Evolutionary conservation across 768 basidiomycete genomes (phyloP).

Genomic region (Mycena polygramma): DNA sequence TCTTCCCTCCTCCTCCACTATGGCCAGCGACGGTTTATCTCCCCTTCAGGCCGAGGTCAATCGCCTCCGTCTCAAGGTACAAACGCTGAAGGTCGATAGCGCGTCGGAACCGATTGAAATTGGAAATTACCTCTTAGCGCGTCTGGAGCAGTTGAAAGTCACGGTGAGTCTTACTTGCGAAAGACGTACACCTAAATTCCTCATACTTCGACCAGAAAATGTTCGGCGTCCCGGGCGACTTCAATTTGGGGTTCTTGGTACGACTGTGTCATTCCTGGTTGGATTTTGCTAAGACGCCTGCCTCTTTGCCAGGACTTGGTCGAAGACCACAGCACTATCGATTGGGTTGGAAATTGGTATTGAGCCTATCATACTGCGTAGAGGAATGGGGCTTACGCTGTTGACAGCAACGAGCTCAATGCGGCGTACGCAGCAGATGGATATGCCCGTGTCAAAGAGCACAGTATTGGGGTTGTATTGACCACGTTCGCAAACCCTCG

Average conservation of each 20-base stretch:
- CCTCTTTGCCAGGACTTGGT: slow-evolving; percentile 71
- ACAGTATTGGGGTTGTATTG: slow-evolving; percentile 75
- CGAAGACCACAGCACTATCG: slow-evolving; percentile 80
- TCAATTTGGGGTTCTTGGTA: slow-evolving; percentile 79
- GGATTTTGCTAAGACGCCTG: not conserved
- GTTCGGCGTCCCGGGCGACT: slow-evolving; percentile 88
- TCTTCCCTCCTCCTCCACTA: not conserved
- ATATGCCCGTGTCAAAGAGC: slow-evolving; percentile 88
- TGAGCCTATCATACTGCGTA: slow-evolving; percentile 5
- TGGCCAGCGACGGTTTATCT: not conserved
- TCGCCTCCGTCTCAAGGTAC: slow-evolving; percentile 62
- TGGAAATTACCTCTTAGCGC: slow-evolving; percentile 70
- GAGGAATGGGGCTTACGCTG: too few relatives aligned
- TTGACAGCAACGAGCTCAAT: slow-evolving; percentile 83
- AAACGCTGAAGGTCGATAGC: slow-evolving; percentile 53
- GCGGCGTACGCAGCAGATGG: slow-evolving; percentile 94
- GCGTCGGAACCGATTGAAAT: slow-evolving; percentile 62
- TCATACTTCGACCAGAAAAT: slow-evolving; percentile 63
- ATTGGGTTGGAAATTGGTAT: slow-evolving; percentile 90
- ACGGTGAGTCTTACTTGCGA: slow-evolving; percentile 59
- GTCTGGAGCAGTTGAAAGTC: slow-evolving; percentile 75
- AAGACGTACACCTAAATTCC: not conserved
- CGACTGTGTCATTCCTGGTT: slow-evolving; percentile 15
- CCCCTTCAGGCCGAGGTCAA: slow-evolving; percentile 60
- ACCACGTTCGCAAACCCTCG: slow-evolving; percentile 74